phyloP scores from a whole-genome alignment of 305 asterid species.

The Fraxinus sp. region DNA sequence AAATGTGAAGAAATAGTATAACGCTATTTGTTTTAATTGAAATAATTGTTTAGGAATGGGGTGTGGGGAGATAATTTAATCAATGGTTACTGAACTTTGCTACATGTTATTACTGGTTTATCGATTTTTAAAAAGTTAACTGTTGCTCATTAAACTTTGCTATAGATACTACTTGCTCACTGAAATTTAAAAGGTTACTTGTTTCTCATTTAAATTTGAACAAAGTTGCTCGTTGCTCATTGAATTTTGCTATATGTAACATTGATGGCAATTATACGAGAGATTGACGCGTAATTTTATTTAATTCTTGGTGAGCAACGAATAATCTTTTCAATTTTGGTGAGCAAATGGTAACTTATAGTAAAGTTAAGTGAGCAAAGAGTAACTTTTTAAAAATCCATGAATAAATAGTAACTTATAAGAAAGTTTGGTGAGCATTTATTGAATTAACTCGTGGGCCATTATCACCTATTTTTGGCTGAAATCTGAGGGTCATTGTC shows the following conservation, averaged over 20 bases:
- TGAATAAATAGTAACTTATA: too few relatives aligned
- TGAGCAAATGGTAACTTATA: background rate
- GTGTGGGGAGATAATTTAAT: background rate
- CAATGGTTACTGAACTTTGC: too few relatives aligned
- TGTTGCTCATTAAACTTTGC: too few relatives aligned
- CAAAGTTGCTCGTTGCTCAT: background rate
- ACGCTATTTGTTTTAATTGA: background rate
- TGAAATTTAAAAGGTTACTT: too few relatives aligned
- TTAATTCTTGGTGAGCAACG: background rate
- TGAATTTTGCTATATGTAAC: background rate
- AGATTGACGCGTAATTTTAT: too few relatives aligned
- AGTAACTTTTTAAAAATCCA: too few relatives aligned
- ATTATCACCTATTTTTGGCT: background rate
- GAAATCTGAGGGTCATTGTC: background rate
- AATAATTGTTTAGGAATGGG: background rate
- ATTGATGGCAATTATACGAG: too few relatives aligned
- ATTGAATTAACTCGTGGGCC: background rate
- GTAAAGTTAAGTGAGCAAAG: background rate
- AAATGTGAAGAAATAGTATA: background rate
- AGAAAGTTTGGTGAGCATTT: background rate
- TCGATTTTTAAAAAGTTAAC: too few relatives aligned
- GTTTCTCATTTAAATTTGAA: background rate
- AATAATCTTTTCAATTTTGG: too few relatives aligned
- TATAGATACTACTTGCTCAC: background rate
- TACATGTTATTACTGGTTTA: too few relatives aligned